Conservation (phyloP, 2,329 filamentous ascomycete species). For the Aspergillus pseudotamarii region DNA sequence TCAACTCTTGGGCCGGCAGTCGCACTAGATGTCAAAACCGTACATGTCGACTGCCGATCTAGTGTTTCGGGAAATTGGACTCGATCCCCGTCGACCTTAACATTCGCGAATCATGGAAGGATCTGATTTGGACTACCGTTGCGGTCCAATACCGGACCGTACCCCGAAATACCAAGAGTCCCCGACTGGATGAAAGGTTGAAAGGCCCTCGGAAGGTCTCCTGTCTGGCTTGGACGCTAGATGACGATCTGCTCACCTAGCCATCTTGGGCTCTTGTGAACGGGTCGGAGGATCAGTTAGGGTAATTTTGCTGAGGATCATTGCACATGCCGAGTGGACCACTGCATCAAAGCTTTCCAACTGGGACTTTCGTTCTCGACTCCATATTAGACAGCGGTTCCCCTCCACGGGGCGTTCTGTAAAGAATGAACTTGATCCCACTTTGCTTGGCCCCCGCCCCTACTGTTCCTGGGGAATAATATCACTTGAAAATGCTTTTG, state of each 20-base stretch:
- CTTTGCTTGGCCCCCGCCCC: not conserved
- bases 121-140: not conserved
- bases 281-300: not conserved
- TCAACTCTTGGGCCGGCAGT: not conserved
- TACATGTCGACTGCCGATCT: conserved; percentile 2
- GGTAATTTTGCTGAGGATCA: conserved; percentile 2
- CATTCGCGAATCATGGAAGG: not conserved
- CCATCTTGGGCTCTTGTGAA: not conserved
- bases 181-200: not conserved
- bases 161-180: conserved; percentile 6
- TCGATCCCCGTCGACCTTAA: not conserved
- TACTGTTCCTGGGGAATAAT: not conserved
- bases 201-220: not conserved
- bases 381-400: conserved; percentile 5
- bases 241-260: conserved; percentile 4
- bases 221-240: not conserved
- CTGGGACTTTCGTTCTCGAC: not conserved
- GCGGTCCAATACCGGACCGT: conserved; percentile 2
- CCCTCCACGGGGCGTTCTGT: not conserved
- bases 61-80: conserved; percentile 5
- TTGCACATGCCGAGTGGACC: not conserved
- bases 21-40: conserved; percentile 1
- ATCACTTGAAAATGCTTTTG: not conserved
- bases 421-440: not conserved
- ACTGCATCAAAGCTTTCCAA: not conserved